phyloP scores from a whole-genome alignment of 805 yeast genomes.

The Groenewaldozyma tartarivorans region DNA sequence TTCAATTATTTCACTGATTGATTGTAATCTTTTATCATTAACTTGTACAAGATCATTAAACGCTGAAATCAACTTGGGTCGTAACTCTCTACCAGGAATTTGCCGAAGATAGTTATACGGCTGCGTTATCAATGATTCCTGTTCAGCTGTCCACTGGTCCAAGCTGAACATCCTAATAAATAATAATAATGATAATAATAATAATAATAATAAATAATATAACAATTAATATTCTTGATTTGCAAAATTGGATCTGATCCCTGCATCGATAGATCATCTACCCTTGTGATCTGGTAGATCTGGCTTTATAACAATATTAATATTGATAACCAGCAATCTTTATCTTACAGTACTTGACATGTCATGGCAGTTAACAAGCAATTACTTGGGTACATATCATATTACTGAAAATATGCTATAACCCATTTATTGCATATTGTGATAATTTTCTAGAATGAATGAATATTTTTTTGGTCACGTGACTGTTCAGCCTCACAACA shows the following conservation, averaged over 20 bases:
- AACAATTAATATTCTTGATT: too few relatives aligned
- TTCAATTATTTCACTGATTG: conserved; percentile 42
- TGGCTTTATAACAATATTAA: too few relatives aligned
- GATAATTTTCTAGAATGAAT: neutral
- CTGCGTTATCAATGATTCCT: conserved; percentile 1
- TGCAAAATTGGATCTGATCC: conserved; percentile 4
- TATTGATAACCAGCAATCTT: too few relatives aligned
- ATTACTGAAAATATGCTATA: neutral
- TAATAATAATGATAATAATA: too few relatives aligned
- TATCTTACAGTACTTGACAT: too few relatives aligned
- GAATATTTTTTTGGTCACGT: too few relatives aligned
- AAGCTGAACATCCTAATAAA: neutral
- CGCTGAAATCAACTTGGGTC: conserved; percentile 39
- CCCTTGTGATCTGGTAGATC: neutral
- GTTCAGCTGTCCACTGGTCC: conserved; percentile 4
- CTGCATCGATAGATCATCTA: conserved; percentile 3
- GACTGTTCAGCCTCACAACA: too few relatives aligned
- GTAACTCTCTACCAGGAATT: conserved; percentile 49
- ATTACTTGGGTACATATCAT: too few relatives aligned
- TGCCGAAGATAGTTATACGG: conserved; percentile 45
- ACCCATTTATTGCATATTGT: neutral
- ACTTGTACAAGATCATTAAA: conserved; percentile 46
- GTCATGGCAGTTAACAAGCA: too few relatives aligned
- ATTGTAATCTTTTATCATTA: conserved; percentile 29
- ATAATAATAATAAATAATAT: too few relatives aligned